Conservation (phyloP, 257 asterid species). For the Solanum etuberosum region DNA sequence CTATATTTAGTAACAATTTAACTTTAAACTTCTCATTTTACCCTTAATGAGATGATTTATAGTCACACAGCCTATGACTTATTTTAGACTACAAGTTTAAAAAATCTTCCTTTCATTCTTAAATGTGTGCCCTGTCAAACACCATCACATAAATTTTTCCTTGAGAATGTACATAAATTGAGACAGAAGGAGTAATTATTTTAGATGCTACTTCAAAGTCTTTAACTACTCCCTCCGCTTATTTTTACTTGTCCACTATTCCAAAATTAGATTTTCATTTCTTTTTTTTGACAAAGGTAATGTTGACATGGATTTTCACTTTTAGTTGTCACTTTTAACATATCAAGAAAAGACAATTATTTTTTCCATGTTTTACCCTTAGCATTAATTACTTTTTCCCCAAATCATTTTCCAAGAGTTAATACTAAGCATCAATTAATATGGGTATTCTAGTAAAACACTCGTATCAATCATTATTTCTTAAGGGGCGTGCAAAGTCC, state of each 20-base stretch:
- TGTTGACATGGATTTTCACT: not conserved
- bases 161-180: not conserved
- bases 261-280: not conserved
- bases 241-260: not conserved
- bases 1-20: not conserved
- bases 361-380: not conserved
- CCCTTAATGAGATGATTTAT: not conserved
- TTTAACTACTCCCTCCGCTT: not conserved
- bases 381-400: not conserved
- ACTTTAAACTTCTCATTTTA: not conserved
- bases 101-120: not conserved
- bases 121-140: not conserved
- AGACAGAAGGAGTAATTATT: not conserved
- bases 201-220: not conserved
- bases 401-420: not conserved
- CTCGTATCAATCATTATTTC: not conserved
- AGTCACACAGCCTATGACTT: not conserved
- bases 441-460: not conserved
- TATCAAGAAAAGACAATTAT: not conserved
- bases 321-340: not conserved
- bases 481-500: not conserved
- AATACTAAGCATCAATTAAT: not conserved
- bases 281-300: not conserved
- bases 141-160: not conserved
- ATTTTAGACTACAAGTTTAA: not conserved